Evolutionary conservation across 352 stramenopile species (phyloP).

Genomic region (Hyaloperonospora arabidopsidis): DNA sequence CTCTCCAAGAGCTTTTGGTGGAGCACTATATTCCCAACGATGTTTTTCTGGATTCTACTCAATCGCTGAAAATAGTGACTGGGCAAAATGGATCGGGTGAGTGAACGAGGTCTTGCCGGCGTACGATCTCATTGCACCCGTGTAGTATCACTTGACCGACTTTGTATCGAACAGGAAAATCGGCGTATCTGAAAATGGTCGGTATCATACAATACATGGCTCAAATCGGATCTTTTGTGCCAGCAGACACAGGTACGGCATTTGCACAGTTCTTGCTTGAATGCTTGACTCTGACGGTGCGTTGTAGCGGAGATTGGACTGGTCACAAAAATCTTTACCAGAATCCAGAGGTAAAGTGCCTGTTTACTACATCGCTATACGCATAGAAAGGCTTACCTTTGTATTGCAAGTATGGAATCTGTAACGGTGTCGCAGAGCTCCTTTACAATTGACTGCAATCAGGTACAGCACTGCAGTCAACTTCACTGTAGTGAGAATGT

Average conservation of each 20-base stretch:
- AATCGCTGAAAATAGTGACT: conserved; percentile 62
- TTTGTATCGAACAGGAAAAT: conserved; percentile 55
- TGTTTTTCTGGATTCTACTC: conserved; percentile 33
- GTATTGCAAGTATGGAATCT: conserved; percentile 55
- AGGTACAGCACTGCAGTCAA: conserved; percentile 31
- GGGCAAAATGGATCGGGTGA: conserved; percentile 82
- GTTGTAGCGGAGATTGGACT: conserved; percentile 58
- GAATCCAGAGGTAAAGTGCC: conserved; percentile 61
- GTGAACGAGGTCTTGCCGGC: not conserved
- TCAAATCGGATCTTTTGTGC: conserved; percentile 79
- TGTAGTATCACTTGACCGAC: too few relatives aligned
- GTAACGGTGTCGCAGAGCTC: conserved; percentile 68
- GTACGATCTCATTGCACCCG: too few relatives aligned
- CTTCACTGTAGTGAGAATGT: not conserved
- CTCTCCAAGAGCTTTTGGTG: conserved; percentile 77
- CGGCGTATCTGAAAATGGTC: conserved; percentile 81
- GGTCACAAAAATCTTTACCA: conserved; percentile 68
- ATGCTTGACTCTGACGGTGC: conserved; percentile 5
- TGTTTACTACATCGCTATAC: not conserved
- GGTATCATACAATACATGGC: conserved; percentile 79
- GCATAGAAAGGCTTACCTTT: conserved; percentile 8
- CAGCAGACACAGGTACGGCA: conserved; percentile 50
- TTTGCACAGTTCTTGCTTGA: not conserved
- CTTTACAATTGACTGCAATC: conserved; percentile 84
- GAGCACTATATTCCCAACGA: conserved; percentile 83